Conservation (phyloP, 192 early-diverging fungal genomes). For the Phlyctochytrium arcticum region DNA sequence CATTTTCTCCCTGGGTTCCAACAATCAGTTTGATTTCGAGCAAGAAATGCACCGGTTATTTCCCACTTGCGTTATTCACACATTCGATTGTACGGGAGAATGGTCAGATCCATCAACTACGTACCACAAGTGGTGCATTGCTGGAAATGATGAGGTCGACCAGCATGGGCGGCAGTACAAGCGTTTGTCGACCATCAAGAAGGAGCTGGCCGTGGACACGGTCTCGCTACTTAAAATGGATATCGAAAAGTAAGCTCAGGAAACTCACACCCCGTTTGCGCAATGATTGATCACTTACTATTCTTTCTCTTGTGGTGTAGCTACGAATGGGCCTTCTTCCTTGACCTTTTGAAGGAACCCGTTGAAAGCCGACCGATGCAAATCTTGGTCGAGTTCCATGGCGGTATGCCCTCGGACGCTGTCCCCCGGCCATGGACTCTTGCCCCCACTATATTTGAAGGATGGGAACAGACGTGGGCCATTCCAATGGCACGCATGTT, state of each 20-base stretch:
- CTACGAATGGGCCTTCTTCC: conserved; percentile 17
- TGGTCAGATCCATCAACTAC: conserved; percentile 7
- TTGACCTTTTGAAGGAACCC: conserved; percentile 5
- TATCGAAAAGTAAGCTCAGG: conserved; percentile 12
- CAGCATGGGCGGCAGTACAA: conserved; percentile 3
- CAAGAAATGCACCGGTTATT: conserved; percentile 5
- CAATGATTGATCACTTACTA: too few relatives aligned
- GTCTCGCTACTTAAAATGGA: conserved; percentile 18
- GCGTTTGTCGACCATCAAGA: conserved; percentile 4
- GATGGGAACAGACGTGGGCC: conserved; percentile 4
- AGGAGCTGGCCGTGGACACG: conserved; percentile 8
- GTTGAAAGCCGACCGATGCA: conserved; percentile 7
- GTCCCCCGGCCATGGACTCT: not conserved
- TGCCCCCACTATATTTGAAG: conserved; percentile 6
- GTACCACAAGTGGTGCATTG: conserved; percentile 18
- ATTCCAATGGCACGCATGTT: not conserved
- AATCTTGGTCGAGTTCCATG: conserved; percentile 23
- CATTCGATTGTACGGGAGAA: conserved; percentile 25
- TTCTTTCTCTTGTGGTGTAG: too few relatives aligned
- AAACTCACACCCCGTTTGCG: not conserved
- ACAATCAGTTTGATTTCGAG: conserved; percentile 14
- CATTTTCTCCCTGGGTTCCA: conserved; percentile 13
- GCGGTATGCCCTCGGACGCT: not conserved
- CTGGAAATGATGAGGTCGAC: conserved; percentile 7
- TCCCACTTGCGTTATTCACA: conserved; percentile 13